Evolutionary conservation across 139 green algal species (phyloP).

Genomic region (Yamagishiella unicocca): DNA sequence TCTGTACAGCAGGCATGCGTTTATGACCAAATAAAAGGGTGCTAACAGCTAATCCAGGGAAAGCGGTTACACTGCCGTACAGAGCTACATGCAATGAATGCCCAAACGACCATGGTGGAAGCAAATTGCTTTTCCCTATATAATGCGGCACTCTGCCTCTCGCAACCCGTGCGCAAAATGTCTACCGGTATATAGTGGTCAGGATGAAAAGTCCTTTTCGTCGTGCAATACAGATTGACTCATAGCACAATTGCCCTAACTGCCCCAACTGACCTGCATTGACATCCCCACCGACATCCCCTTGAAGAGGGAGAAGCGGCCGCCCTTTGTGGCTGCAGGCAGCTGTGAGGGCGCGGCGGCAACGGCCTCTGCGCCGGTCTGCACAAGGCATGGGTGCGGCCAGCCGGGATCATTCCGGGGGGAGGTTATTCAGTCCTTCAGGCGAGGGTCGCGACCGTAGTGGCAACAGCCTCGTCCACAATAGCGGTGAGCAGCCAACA

Average conservation of each 20-base stretch:
- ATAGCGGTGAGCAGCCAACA: neutral
- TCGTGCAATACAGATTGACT: neutral
- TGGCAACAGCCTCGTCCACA: neutral
- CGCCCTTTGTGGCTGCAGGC: constrained; percentile 3
- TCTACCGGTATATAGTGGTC: neutral
- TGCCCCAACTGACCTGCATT: neutral
- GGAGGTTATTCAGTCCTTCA: neutral
- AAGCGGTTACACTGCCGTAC: too few relatives aligned
- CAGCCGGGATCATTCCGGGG: neutral
- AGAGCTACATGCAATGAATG: too few relatives aligned
- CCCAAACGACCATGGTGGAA: neutral
- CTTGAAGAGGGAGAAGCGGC: constrained; percentile 30
- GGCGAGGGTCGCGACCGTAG: neutral
- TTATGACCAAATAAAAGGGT: neutral
- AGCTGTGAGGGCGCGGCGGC: neutral
- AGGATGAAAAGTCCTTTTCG: neutral
- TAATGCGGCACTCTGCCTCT: neutral
- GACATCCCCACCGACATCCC: constrained; percentile 38
- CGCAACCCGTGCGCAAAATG: neutral
- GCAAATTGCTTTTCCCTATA: neutral
- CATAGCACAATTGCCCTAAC: neutral
- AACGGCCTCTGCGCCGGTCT: neutral
- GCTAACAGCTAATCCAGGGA: neutral
- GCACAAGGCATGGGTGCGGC: neutral
- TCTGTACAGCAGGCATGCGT: neutral